Conservation (phyloP, 805 yeast genomes). For the Candida qinlingensis region DNA sequence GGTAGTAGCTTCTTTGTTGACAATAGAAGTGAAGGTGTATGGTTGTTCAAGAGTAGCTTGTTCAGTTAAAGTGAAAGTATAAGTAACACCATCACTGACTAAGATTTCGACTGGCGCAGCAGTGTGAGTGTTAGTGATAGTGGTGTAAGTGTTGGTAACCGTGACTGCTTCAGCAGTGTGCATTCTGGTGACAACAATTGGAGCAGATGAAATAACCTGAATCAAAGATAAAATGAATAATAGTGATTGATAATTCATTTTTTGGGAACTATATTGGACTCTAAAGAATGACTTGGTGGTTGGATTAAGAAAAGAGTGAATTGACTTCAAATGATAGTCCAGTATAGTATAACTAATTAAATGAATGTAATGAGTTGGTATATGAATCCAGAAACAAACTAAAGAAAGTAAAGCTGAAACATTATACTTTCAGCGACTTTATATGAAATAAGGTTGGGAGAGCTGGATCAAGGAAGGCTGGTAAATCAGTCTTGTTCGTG, state of each 20-base stretch:
- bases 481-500: not conserved
- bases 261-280: not conserved
- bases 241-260: conserved; percentile 7
- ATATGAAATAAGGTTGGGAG: not conserved
- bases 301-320: not conserved
- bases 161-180: conserved; percentile 55
- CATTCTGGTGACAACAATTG: conserved; percentile 42
- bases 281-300: conserved; percentile 6
- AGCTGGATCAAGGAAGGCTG: not conserved
- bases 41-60: conserved; percentile 32
- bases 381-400: not conserved
- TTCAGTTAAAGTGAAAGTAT: conserved; percentile 33
- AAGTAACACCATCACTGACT: conserved; percentile 32
- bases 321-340: too few species aligned
- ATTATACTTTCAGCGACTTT: not conserved
- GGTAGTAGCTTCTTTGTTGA: conserved; percentile 12
- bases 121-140: conserved; percentile 32
- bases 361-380: not conserved
- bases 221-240: conserved; percentile 14
- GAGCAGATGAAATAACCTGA: conserved; percentile 29
- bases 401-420: not conserved
- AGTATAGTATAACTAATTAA: too few species aligned
- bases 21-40: conserved; percentile 30
- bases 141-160: conserved; percentile 35
- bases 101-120: conserved; percentile 38